Evolutionary conservation across 495 filamentous ascomycete genomes (phyloP).

Genomic region (Xylaria venustula): DNA sequence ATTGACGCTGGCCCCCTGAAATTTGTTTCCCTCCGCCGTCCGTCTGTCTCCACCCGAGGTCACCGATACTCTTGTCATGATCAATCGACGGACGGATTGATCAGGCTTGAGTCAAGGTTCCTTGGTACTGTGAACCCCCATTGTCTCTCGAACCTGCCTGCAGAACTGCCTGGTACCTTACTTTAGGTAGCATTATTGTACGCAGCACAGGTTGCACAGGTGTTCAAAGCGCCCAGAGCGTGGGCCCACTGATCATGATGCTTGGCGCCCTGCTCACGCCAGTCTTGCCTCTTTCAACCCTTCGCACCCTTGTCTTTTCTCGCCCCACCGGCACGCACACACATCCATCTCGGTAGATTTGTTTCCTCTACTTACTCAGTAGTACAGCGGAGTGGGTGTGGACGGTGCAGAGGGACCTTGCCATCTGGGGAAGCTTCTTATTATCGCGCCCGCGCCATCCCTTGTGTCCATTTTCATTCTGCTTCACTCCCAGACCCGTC

Average conservation of each 20-base stretch:
- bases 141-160: too few species aligned
- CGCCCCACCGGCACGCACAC: slow-evolving; percentile 3
- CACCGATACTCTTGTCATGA: too few species aligned
- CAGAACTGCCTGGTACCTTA: too few species aligned
- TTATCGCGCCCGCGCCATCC: slow-evolving; percentile 4
- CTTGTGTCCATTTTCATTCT: slow-evolving; percentile 3
- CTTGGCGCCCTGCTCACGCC: slow-evolving; percentile 1
- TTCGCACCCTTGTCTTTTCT: not conserved
- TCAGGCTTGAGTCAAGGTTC: too few species aligned
- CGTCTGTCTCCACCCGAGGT: not conserved
- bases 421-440: slow-evolving; percentile 20
- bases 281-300: not conserved
- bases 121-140: too few species aligned
- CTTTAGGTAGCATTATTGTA: too few species aligned
- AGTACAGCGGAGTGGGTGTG: too few species aligned
- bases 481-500: not conserved
- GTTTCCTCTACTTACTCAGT: not conserved
- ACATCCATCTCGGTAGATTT: slow-evolving; percentile 5
- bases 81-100: too few species aligned
- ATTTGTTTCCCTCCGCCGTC: not conserved
- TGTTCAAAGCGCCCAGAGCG: not conserved
- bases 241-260: slow-evolving; percentile 2
- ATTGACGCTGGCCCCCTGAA: not conserved
- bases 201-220: not conserved
- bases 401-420: slow-evolving; percentile 6